Base-by-base conservation (phyloP, 495 filamentous ascomycete species). In the Recurvomyces mirabilis region DNA sequence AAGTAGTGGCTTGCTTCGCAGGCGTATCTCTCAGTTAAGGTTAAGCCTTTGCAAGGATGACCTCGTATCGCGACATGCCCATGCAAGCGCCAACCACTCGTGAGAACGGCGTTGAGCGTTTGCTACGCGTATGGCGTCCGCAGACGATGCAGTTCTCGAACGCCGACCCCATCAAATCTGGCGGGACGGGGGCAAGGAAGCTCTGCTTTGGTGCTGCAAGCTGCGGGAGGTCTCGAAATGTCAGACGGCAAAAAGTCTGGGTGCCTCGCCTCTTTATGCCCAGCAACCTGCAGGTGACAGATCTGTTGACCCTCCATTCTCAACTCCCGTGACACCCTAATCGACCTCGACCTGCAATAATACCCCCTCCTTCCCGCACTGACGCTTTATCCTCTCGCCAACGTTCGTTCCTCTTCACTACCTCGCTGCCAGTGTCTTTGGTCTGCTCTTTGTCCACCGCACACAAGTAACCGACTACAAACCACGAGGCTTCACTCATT, bases 371-470 rank as follows among this genome's bases (percentile, higher is more conserved):
- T 29, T 29, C n/a, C 26, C 26, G 26, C 26, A 29, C 26, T 29
- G 26, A 29, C 26, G n/a, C 26, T 29, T 29, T n/a, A 29, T 29
- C 26, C 7, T n/a, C n/a, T 29, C n/a, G 26, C n/a, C 26, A 29
- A 29, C 26, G 26, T 29, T 29, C 26, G 3, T 23, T 11, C 2
- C 37, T n/a, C 9, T 24, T 13, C 25, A 20, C 20, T 13, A 15
- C 19, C 21, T 34, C 22, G 20, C 19, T 13, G n/a, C 25, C 29
- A 46, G 32, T 35, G 2, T n/a, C 15, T 31, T 19, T 32, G 23
- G 36, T 31, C 32, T 42, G 39, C 25, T 38, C 25, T 26, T 40
- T 23, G 41, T 50, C 47, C n/a, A n/a, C n/a, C n/a, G n/a, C n/a
- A n/a, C n/a, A n/a, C n/a, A n/a, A n/a, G n/a, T n/a, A n/a, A n/a